phyloP scores from a whole-genome alignment of 2,329 filamentous ascomycete genomes.

The Colletotrichum sp. region DNA sequence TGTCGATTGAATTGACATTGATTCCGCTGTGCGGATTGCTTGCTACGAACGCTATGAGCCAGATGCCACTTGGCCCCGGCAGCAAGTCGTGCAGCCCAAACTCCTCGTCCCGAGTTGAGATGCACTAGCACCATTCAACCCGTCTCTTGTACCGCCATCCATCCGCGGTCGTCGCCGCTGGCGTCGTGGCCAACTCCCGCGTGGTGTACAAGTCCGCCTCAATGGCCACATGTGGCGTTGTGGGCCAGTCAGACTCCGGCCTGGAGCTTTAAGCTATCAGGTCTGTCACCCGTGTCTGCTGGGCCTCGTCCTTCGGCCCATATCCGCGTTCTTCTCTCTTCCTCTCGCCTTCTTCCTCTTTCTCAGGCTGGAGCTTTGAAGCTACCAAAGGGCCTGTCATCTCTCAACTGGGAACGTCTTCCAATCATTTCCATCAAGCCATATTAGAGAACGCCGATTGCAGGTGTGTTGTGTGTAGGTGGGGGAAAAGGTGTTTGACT shows the following conservation, averaged over 20 bases:
- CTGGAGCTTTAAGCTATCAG: slow-evolving; percentile 8
- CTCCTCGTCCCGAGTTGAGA: slow-evolving; percentile 5
- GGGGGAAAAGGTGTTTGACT: slow-evolving; percentile 21
- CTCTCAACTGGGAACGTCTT: slow-evolving; percentile 23
- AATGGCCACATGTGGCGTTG: slow-evolving; percentile 9
- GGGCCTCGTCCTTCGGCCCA: slow-evolving; percentile 7
- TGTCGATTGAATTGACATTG: slow-evolving; percentile 13
- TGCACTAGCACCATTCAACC: slow-evolving; percentile 20
- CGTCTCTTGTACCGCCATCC: not conserved
- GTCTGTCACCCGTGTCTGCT: slow-evolving; percentile 1
- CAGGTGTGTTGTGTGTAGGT: slow-evolving; percentile 20
- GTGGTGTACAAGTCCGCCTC: not conserved
- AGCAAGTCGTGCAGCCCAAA: not conserved
- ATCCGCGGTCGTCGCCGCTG: not conserved
- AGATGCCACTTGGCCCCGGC: slow-evolving; percentile 18
- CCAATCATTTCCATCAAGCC: slow-evolving; percentile 40
- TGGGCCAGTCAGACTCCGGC: slow-evolving; percentile 3
- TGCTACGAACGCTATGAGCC: slow-evolving; percentile 6
- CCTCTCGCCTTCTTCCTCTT: slow-evolving; percentile 23
- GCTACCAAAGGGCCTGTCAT: slow-evolving; percentile 62
- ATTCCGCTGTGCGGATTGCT: not conserved
- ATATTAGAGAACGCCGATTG: slow-evolving; percentile 36
- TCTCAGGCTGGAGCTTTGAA: slow-evolving; percentile 68
- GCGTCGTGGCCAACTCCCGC: not conserved
- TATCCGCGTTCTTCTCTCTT: slow-evolving; percentile 11